Evolutionary conservation across 345 rosid species (phyloP), one percentile per base, ranked within the genome.

Genomic region (sweet orange (Citrus sinensis)): DNA sequence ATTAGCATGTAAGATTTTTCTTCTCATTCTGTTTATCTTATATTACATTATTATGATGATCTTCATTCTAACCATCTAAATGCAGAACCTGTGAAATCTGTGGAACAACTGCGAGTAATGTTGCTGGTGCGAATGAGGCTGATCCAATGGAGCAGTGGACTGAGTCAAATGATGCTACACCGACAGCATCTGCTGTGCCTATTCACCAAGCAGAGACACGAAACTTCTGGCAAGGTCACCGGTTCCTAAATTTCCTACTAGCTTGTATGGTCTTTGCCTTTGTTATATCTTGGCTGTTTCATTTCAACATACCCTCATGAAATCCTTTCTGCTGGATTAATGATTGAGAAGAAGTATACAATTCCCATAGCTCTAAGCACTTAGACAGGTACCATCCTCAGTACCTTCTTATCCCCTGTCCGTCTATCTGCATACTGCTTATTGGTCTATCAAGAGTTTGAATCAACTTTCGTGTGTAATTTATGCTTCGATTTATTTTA

Each of bases 71-170:
- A 39, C 65, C 37, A 56, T 74, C n/a, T 69, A 64, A 77, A 2
- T 81, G 82, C 89, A 94, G 98, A 84, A 93, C 91, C 60, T 94
- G 98, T 79, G 98, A 94, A 89, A 94, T 94, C n/a, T 94, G 98
- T 37, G 97, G 98, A 69, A 88, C 97, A 24, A 76, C 88, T 29
- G 98, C 98, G 0, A 82, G 79, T 20, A 94, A 94, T 61, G 90
- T 94, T 73, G 86, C 85, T 63, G 91, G 89, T 76, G 81, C 77
- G 9, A 81, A 82, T 34, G 97, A 93, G 71, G 80, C 59, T 0
- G 97, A 86, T 79, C 40, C 81, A n/a, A 81, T 40, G 75, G 92
- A 89, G 75, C 87, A 22, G 60, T 83, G 82, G 86, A 85, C 80
- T 11, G 91, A 91, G 71, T 84, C 77, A 39, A 81, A 62, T 62